A percentile compares a stretch with the other conserved stretches of the same genome.
phyloP scores from a whole-genome alignment of 2,329 filamentous ascomycete species.

The Fusarium longipes region DNA sequence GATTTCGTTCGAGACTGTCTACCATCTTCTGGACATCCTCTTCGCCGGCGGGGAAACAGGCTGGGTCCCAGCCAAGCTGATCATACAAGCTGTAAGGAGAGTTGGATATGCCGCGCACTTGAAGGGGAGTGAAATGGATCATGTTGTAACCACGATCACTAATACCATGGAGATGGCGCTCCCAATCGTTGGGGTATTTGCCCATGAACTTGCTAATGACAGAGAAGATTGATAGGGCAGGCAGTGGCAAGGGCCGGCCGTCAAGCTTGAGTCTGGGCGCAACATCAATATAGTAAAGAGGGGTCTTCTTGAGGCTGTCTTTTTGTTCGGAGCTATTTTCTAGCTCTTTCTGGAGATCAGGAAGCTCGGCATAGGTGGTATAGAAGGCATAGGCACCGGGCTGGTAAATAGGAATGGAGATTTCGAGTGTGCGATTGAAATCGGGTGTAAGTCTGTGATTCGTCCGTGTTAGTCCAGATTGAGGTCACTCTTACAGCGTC shows the following conservation, averaged over 20 bases:
- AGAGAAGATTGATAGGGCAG: conserved; percentile 91
- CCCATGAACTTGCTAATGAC: conserved; percentile 99
- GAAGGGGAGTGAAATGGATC: conserved; percentile 97
- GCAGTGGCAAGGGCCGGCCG: conserved; percentile 79
- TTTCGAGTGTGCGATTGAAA: conserved; percentile 91
- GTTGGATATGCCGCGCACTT: conserved; percentile 88
- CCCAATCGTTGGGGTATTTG: conserved; percentile 88
- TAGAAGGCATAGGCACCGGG: conserved; percentile 95
- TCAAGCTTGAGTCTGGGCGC: conserved; percentile 82
- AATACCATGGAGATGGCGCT: conserved; percentile 88
- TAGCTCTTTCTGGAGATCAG: conserved; percentile 63
- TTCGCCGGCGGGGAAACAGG: conserved; percentile 86
- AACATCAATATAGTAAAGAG: conserved; percentile 92
- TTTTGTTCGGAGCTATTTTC: conserved; percentile 44
- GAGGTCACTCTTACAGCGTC: neutral
- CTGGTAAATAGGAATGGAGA: conserved; percentile 85
- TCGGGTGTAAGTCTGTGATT: conserved; percentile 79
- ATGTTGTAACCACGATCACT: conserved; percentile 96
- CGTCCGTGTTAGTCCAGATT: conserved; percentile 15
- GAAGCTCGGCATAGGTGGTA: conserved; percentile 89
- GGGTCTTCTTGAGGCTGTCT: conserved; percentile 71
- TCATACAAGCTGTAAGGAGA: conserved; percentile 98
- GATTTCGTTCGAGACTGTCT: conserved; percentile 82
- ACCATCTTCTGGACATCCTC: conserved; percentile 82
- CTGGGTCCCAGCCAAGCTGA: conserved; percentile 86